Conservation (phyloP, 495 filamentous ascomycete genomes). For the Podospora tetraspora region DNA sequence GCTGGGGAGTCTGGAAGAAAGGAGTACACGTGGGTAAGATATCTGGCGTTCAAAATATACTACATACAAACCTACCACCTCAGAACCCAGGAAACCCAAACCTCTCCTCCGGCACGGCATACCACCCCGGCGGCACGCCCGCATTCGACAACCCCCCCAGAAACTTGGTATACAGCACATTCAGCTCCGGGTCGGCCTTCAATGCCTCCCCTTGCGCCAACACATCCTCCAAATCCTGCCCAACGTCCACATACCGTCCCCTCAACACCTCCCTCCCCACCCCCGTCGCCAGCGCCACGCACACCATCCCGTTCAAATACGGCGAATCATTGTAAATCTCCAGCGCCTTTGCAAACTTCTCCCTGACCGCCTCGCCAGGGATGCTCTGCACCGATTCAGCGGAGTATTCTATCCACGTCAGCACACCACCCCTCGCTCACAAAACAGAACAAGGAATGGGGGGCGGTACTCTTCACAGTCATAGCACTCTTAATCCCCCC, state of each 20-base stretch:
- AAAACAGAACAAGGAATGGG: no score
- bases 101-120: conserved; percentile 14
- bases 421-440: neutral
- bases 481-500: conserved; percentile 32
- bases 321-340: conserved; percentile 33
- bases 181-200: conserved; percentile 18
- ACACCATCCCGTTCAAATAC: conserved; percentile 35
- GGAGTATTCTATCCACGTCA: conserved; percentile 22
- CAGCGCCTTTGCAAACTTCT: conserved; percentile 18
- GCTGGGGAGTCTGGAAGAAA: neutral
- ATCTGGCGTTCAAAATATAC: neutral
- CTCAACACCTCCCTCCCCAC: conserved; percentile 25
- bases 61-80: neutral
- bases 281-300: conserved; percentile 29
- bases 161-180: conserved; percentile 27
- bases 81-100: conserved; percentile 32
- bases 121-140: conserved; percentile 16
- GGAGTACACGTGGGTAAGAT: neutral
- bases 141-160: conserved; percentile 25
- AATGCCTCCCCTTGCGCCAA: conserved; percentile 24
- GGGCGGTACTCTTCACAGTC: conserved; percentile 25
- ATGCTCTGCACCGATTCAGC: conserved; percentile 20
- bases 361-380: conserved; percentile 13
- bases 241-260: conserved; percentile 30
- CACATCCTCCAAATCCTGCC: conserved; percentile 33